phyloP scores from a whole-genome alignment of 148 eudicot genomes.

The Persicaria tinctoria region DNA sequence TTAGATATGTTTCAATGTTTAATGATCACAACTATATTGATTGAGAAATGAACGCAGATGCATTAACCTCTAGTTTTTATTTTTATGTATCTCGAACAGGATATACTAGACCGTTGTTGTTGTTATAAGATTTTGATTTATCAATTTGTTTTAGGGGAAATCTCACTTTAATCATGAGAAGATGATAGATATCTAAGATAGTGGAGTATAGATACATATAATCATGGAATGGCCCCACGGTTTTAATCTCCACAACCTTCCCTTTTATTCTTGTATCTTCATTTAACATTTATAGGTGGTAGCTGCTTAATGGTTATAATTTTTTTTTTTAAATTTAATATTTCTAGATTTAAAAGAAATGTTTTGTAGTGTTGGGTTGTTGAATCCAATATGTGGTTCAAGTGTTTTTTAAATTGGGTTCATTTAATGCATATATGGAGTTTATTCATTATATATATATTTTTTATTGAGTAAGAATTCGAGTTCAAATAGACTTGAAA shows the following conservation, averaged over 20 bases:
- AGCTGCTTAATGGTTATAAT: neutral
- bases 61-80: too few relatives aligned
- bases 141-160: neutral
- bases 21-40: too few relatives aligned
- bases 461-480: too few relatives aligned
- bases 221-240: neutral
- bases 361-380: neutral
- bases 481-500: too few relatives aligned
- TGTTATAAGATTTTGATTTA: neutral
- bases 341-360: neutral
- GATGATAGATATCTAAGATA: conserved; percentile 6
- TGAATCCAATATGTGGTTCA: too few relatives aligned
- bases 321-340: neutral
- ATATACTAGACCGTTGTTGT: neutral
- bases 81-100: too few relatives aligned
- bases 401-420: too few relatives aligned
- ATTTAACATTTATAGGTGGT: neutral
- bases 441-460: too few relatives aligned
- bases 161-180: conserved; percentile 5
- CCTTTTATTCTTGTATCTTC: neutral
- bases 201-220: conserved; percentile 5
- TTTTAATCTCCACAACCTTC: neutral
- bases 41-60: too few relatives aligned
- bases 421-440: too few relatives aligned
- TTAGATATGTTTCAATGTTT: too few relatives aligned